Evolutionary conservation across 352 stramenopile genomes (phyloP), one percentile per base, ranked within the genome.

Genomic region (Globisporangium spiculum): DNA sequence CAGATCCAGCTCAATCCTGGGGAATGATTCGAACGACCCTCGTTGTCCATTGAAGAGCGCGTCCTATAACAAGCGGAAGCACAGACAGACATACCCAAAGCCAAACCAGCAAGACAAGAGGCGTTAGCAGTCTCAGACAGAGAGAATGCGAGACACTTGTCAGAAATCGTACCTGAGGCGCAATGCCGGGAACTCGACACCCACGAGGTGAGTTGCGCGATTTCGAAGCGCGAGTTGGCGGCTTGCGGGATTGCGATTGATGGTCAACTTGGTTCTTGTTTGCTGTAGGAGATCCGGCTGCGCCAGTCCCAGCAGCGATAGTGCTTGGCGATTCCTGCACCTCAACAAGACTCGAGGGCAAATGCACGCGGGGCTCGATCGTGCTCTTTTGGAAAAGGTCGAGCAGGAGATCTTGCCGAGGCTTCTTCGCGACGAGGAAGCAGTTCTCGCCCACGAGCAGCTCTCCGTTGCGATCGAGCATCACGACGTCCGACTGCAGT

Each of bases 391-490:
- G 74, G 5, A 77, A 68, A 5, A 88, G 57, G 34, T 88, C 78
- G 0, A 75, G 66, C 1, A 77, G 62, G 2, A 90, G 61, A 48
- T 87, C 82, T n/a, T 61, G 54, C 2, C 82, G 77, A 5, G 67
- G 38, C 22, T 81, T 88, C 50, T 78, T 73, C 14, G 70, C 66
- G 2, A 88, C 69, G 52, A 90, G 58, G 27, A 75, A 77, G 52
- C 79, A 90, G 58, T 90, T 90, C 61, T 88, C 67, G 1, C 80
- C 75, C 2, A 90, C 71, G 4, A 90, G 22, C 8, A 90, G 70
- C 32, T 86, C 80, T 16, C 82, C 80, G 2, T 57, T 65, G 44
- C 58, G 75, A 4, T 78, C 73, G 8, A 81, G 56, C 34, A 88
- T 55, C 1, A 87, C 75, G 27, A 88, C 56, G 27, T 81, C 75